Evolutionary conservation across 108 stramenopile species (phyloP).

Genomic region (Mediolabrus comicus): DNA sequence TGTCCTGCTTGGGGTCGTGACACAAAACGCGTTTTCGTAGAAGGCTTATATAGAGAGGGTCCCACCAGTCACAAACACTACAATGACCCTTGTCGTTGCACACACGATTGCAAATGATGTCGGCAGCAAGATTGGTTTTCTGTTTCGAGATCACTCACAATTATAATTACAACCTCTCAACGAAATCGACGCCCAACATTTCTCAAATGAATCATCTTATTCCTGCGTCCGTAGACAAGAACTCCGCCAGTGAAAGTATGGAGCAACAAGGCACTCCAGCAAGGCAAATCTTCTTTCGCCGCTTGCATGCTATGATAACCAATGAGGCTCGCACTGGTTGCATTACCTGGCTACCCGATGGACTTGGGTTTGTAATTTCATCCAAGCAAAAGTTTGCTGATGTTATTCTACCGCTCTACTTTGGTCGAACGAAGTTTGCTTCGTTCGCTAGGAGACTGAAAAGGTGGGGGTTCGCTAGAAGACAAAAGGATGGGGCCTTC

Average conservation of each 20-base stretch:
- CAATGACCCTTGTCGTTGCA: too few species aligned
- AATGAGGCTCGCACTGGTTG: slow-evolving; percentile 4
- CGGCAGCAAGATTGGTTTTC: too few species aligned
- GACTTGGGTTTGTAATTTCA: slow-evolving; percentile 70
- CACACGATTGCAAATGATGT: too few species aligned
- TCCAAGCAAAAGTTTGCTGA: slow-evolving; percentile 71
- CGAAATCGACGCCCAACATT: neutral
- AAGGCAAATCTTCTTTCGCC: slow-evolving; percentile 18
- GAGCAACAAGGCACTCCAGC: slow-evolving; percentile 26
- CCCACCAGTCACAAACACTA: too few species aligned
- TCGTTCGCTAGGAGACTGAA: slow-evolving; percentile 85
- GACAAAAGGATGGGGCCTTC: neutral
- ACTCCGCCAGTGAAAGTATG: neutral
- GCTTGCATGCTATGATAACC: slow-evolving; percentile 9
- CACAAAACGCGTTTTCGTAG: too few species aligned
- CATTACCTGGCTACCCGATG: slow-evolving; percentile 67
- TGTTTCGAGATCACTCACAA: too few species aligned
- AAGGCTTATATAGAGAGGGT: too few species aligned
- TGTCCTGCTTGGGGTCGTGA: too few species aligned
- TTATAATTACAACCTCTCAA: too few species aligned
- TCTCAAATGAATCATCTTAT: neutral
- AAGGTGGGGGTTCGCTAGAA: slow-evolving; percentile 15
- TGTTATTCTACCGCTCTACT: slow-evolving; percentile 72
- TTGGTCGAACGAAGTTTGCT: slow-evolving; percentile 75
- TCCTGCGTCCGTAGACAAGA: neutral